phyloP scores from a whole-genome alignment of 2,329 filamentous ascomycete genomes.

The Fusarium sp. region DNA sequence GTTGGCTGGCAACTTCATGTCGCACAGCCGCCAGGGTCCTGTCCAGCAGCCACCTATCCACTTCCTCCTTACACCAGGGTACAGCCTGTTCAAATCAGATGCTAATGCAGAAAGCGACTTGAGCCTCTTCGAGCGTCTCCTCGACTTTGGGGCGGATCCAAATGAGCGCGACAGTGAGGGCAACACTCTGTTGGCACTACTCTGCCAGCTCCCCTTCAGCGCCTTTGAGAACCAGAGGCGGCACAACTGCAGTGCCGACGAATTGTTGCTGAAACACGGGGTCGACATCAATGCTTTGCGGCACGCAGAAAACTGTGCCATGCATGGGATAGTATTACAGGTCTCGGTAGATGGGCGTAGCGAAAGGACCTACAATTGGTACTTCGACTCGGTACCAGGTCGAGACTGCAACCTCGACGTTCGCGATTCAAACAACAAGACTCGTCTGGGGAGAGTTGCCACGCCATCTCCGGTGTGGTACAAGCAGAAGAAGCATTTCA shows the following conservation, averaged over 20 bases:
- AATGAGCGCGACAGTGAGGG: constrained; percentile 16
- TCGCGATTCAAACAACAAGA: not conserved
- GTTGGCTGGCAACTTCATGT: too few species aligned
- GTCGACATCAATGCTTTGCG: constrained; percentile 3
- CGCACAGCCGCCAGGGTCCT: not conserved
- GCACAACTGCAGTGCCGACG: not conserved
- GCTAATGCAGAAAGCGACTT: not conserved
- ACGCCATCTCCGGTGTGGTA: not conserved
- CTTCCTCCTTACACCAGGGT: not conserved
- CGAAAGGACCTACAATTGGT: not conserved
- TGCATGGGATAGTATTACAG: not conserved
- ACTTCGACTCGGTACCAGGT: not conserved
- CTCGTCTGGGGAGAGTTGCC: not conserved
- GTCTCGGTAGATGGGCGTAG: too few species aligned
- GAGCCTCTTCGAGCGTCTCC: not conserved
- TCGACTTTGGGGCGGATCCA: constrained; percentile 7
- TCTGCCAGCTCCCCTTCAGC: constrained; percentile 8
- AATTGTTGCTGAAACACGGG: not conserved
- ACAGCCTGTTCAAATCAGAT: not conserved
- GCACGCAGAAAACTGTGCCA: not conserved
- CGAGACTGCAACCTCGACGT: not conserved
- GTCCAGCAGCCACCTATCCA: constrained; percentile 5
- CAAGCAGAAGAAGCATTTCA: not conserved
- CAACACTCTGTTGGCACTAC: constrained; percentile 2
- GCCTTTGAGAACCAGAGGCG: not conserved